These are phyloP conservation scores for Xylaria flabelliformis DNA, from an alignment of 495 filamentous ascomycete species.

Conservation along the genomic window DNA sequence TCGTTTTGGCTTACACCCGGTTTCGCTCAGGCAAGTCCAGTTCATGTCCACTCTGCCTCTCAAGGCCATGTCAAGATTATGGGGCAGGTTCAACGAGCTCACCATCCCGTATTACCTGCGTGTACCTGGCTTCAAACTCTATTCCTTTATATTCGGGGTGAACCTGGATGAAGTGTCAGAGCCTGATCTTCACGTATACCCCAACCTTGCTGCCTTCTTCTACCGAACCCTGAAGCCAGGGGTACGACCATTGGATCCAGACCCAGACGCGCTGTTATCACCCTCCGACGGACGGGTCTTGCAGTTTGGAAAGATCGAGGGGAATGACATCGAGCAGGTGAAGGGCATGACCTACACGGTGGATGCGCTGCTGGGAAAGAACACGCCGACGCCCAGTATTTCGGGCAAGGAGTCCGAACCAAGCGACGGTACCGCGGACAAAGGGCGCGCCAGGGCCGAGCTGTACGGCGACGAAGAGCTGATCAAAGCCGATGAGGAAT, in stretches of 20 bases:
- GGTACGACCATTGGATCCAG: conserved; percentile 82
- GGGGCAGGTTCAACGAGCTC: conserved; percentile 95
- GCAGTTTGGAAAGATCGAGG: conserved; percentile 89
- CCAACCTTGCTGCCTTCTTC: conserved; percentile 96
- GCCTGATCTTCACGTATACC: conserved; percentile 83
- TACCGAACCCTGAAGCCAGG: conserved; percentile 93
- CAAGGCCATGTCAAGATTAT: conserved; percentile 90
- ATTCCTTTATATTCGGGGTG: conserved; percentile 90
- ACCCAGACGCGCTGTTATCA: conserved; percentile 77
- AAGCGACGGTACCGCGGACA: conserved; percentile 27
- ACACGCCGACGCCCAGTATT: conserved; percentile 52
- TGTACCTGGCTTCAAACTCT: conserved; percentile 93
- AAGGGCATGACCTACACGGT: conserved; percentile 98
- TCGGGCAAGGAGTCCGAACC: conserved; percentile 35
- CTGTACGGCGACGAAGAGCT: conserved; percentile 62
- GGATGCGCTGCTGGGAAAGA: conserved; percentile 84
- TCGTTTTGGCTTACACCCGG: conserved; percentile 19
- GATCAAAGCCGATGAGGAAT: conserved; percentile 83
- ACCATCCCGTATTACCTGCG: conserved; percentile 89
- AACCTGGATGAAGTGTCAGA: conserved; percentile 89
- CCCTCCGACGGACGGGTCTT: conserved; percentile 90
- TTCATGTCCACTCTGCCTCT: conserved; percentile 95
- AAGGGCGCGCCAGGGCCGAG: conserved; percentile 30
- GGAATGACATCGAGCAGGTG: conserved; percentile 96
- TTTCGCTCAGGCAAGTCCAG: conserved; percentile 76